Percentiles rank a stretch among this genome's conserved stretches.
phyloP scores from a whole-genome alignment of 371 early-diverging fungal genomes.

The Capniomyces stellatus region DNA sequence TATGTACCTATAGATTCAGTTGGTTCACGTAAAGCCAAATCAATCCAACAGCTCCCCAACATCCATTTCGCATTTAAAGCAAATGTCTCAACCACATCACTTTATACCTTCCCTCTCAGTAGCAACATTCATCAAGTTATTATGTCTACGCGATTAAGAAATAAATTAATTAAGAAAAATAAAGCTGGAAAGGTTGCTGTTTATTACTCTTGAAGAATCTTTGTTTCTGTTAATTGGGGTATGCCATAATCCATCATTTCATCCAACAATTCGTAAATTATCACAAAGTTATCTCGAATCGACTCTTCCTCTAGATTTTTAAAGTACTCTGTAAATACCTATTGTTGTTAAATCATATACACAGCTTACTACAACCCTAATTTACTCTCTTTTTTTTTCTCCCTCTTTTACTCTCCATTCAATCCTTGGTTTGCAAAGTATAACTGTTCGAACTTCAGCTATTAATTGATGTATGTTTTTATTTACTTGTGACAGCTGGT shows the following conservation, averaged over 20 bases:
- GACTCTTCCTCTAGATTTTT: conserved; percentile 96
- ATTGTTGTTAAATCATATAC: no score
- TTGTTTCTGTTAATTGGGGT: conserved; percentile 94
- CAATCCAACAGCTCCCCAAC: no score
- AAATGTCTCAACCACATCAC: no score
- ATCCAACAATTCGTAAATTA: conserved; percentile 93
- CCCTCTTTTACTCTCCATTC: not conserved
- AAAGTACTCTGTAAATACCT: conserved; percentile 91
- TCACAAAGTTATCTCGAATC: conserved; percentile 85
- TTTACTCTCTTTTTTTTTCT: no score
- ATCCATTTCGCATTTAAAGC: no score
- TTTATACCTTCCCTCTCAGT: no score
- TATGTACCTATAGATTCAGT: conserved; percentile 66
- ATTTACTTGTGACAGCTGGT: conserved; percentile 57
- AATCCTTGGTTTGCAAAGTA: not conserved
- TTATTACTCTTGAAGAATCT: conserved; percentile 72
- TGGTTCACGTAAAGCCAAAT: no score
- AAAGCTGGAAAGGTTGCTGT: conserved; percentile 13
- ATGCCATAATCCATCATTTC: conserved; percentile 99
- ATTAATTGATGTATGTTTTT: not conserved
- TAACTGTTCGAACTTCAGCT: conserved; percentile 5
- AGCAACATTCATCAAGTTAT: no score
- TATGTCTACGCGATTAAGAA: no score
- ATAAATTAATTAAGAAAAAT: conserved; percentile 22
- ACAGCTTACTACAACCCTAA: no score